Evolutionary conservation across 805 yeast species (phyloP), one percentile per base, ranked within the genome.

Genomic region (Hanseniaspora thailandica): DNA sequence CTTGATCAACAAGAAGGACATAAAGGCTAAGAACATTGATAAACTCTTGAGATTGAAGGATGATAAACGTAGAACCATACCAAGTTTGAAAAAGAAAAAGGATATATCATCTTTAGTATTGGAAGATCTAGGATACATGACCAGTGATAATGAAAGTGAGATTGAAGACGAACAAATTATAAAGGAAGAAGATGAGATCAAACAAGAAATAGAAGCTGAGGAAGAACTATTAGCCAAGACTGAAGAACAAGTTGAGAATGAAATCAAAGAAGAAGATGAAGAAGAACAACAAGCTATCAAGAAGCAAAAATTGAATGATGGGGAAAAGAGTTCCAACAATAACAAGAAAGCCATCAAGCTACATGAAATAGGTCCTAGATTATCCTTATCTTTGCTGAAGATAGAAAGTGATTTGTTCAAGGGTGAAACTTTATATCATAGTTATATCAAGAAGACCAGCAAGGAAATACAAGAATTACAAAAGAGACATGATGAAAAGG

Each of bases 111-210:
- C 90, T 60, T 76, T 84, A 58, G 73, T 90, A 52, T 72, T 87
- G 53, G 96, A 88, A 63, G 81, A 89, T 23, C 80, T 80, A 35
- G 86, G 83, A 34, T 76, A 76, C 10, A 80, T 82, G 63, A 86
- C 96, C 1, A 82, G 93, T 45, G 98, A 90, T 62, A 84, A 95
- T 4, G 98, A 90, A 71, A 80, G 88, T 43, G 97, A 93, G 62
- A 96, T 89, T 56, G 96, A 89, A 59, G 55, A 47, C 13, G 55
- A 54, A 8, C 86, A 81, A 25, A 75, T 83, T 51, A 90, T 86
- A 30, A 86, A 81, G 58, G 60, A 68, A 58, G 44, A 57, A 59
- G 9, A 66, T 63, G 31, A 46, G 41, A 33, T 56, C 50, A 54
- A 54, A 33, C 39, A 64, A 52, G 48, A 63, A 56, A 19, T 86